phyloP scores from a whole-genome alignment of 257 asterid genomes.

The Solanum bukasovii region DNA sequence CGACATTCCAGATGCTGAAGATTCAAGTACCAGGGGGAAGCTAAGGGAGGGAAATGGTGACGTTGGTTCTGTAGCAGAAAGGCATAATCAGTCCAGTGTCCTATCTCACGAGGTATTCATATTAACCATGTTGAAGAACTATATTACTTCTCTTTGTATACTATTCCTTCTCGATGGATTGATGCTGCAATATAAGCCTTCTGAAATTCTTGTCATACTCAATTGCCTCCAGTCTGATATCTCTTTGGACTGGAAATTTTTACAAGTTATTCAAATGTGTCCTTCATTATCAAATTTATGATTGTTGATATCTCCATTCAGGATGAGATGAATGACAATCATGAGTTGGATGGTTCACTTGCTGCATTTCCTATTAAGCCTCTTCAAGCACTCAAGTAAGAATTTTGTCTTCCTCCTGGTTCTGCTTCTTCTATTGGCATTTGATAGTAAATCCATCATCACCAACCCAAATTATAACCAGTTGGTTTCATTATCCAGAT shows the following conservation, averaged over 20 bases:
- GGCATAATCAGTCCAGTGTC: constrained; percentile 27
- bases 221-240: neutral
- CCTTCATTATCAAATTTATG: neutral
- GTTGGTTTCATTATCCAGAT: neutral
- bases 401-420: neutral
- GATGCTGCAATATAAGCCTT: neutral
- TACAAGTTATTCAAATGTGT: neutral
- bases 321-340: constrained; percentile 54
- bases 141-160: neutral
- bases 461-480: neutral
- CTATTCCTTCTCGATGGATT: neutral
- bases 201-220: neutral
- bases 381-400: constrained; percentile 92
- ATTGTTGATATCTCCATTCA: constrained; percentile 12
- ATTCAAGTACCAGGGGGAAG: constrained; percentile 36
- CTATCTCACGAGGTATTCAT: constrained; percentile 41
- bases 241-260: constrained; percentile 1
- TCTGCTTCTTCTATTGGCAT: neutral
- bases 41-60: constrained; percentile 29
- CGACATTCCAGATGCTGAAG: constrained; percentile 40
- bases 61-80: constrained; percentile 32
- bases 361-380: constrained; percentile 90
- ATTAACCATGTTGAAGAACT: neutral
- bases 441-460: neutral
- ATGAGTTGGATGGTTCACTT: constrained; percentile 64